phyloP scores from a whole-genome alignment of 257 asterid genomes.

The Penstemon eatonii region DNA sequence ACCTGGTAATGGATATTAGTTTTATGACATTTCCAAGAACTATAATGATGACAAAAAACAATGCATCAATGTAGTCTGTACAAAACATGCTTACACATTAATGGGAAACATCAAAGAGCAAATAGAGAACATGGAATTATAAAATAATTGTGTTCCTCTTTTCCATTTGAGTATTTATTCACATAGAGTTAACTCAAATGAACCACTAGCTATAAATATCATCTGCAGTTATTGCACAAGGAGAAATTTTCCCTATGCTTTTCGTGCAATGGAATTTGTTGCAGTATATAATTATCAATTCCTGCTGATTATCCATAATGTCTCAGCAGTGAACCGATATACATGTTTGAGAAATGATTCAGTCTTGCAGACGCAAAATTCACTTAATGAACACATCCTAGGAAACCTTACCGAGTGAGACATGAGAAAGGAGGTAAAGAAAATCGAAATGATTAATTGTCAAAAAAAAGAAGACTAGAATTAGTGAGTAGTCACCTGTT shows the following conservation, averaged over 20 bases:
- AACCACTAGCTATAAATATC: slow-evolving; percentile 12
- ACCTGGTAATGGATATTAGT: slow-evolving; percentile 60
- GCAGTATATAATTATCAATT: not conserved
- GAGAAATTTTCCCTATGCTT: not conserved
- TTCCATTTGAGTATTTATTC: not conserved
- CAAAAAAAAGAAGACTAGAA: not conserved
- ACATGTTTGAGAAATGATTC: not conserved
- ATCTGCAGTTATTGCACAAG: not conserved
- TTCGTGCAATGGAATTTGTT: not conserved
- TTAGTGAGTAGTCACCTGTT: slow-evolving; percentile 64
- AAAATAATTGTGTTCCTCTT: slow-evolving; percentile 9
- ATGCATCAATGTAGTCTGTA: not conserved
- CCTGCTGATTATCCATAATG: slow-evolving; percentile 11
- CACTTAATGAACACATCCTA: not conserved
- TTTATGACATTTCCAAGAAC: slow-evolving; percentile 23
- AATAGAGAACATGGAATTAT: not conserved
- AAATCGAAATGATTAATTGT: not conserved
- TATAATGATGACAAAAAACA: not conserved
- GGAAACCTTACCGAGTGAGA: not conserved
- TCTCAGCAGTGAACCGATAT: not conserved
- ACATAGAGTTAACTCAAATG: slow-evolving; percentile 14
- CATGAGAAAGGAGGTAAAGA: not conserved
- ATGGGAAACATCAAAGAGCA: slow-evolving; percentile 17
- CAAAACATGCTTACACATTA: not conserved
- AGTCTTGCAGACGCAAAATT: slow-evolving; percentile 6